phyloP scores from a whole-genome alignment of 345 rosid genomes.

The Crucihimalaya himalaica region DNA sequence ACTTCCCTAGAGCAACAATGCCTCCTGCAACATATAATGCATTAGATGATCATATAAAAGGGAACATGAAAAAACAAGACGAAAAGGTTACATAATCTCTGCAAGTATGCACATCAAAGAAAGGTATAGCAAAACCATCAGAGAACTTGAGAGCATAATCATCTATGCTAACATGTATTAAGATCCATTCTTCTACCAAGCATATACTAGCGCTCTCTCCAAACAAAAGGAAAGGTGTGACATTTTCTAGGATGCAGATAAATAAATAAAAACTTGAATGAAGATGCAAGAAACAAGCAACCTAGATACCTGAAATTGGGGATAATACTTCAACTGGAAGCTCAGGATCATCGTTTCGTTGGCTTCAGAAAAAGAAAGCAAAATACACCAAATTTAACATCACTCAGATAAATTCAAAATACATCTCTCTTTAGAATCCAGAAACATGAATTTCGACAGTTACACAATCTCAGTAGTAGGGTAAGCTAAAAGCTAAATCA shows the following conservation, averaged over 20 bases:
- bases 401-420: neutral
- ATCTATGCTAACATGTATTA: neutral
- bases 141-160: conserved; percentile 6
- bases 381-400: neutral
- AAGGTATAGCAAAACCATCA: neutral
- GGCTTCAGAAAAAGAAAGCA: conserved; percentile 53
- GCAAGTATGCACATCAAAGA: neutral
- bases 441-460: neutral
- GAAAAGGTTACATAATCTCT: neutral
- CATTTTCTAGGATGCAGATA: neutral
- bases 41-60: neutral
- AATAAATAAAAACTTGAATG: neutral
- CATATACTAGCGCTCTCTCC: neutral
- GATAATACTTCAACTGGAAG: conserved; percentile 52
- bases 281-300: conserved; percentile 7
- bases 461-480: neutral
- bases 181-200: neutral
- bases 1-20: conserved; percentile 91
- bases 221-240: neutral
- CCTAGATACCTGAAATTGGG: conserved; percentile 65
- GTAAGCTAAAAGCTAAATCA: no score
- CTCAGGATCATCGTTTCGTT: conserved; percentile 56
- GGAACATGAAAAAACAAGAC: neutral
- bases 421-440: neutral
- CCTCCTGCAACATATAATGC: conserved; percentile 61